Conservation (phyloP, 2,329 filamentous ascomycete genomes). For the Botrytis paeoniae region DNA sequence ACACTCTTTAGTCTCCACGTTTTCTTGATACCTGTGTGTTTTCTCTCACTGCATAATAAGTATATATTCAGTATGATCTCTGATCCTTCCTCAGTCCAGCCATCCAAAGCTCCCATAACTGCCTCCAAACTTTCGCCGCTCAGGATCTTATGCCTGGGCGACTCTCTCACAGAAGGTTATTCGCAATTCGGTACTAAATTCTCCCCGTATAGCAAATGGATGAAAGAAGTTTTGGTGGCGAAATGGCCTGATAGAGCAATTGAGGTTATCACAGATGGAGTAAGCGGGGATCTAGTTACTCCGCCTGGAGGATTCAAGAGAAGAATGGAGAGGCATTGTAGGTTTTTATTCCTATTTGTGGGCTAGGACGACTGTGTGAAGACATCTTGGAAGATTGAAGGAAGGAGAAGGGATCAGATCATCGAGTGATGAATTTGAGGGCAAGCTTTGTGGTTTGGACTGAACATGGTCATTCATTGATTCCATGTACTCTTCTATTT, state of each 20-base stretch:
- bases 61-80: neutral
- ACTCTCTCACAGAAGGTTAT: slow-evolving; percentile 55
- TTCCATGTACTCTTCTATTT: neutral
- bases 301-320: slow-evolving; percentile 17
- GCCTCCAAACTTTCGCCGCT: slow-evolving; percentile 24
- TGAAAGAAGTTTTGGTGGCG: slow-evolving; percentile 47
- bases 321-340: slow-evolving; percentile 26
- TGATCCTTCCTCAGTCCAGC: neutral
- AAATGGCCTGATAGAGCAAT: slow-evolving; percentile 41
- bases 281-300: slow-evolving; percentile 29
- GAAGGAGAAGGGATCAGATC: neutral
- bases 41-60: neutral
- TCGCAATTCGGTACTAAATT: slow-evolving; percentile 43
- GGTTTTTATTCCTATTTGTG: slow-evolving; percentile 9
- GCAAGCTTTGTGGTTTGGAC: neutral
- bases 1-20: neutral
- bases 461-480: neutral
- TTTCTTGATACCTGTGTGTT: neutral
- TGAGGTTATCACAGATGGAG: slow-evolving; percentile 25
- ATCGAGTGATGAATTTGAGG: neutral
- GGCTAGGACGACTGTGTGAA: neutral
- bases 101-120: neutral
- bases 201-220: slow-evolving; percentile 52
- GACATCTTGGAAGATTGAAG: neutral
- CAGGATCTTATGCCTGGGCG: slow-evolving; percentile 32